phyloP scores from a whole-genome alignment of 1,284 basidiomycete species.

The Naganishia sp. region DNA sequence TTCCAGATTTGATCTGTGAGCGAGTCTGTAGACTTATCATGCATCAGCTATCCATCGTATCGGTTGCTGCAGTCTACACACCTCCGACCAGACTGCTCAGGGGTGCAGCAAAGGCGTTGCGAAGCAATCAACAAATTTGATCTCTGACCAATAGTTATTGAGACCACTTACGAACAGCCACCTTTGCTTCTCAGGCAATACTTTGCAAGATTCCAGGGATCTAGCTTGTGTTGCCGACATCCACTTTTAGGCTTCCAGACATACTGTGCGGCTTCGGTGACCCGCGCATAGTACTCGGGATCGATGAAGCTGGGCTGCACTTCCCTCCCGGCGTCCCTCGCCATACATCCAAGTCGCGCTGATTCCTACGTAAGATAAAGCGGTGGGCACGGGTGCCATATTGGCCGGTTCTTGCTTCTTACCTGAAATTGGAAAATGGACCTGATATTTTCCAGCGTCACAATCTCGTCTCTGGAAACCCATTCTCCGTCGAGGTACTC shows the following conservation, averaged over 20 bases:
- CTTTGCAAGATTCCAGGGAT: conserved; percentile 17
- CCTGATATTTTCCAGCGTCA: conserved; percentile 11
- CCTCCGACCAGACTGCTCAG: conserved; percentile 26
- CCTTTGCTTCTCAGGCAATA: conserved; percentile 22
- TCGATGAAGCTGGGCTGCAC: background rate
- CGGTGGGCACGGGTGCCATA: background rate
- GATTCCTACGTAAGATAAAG: background rate
- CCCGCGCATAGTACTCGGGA: conserved; percentile 6
- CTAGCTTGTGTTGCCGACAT: conserved; percentile 13
- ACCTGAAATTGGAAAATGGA: conserved; percentile 10
- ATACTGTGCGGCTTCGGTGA: conserved; percentile 20
- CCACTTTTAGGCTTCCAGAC: conserved; percentile 14
- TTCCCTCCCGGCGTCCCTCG: background rate
- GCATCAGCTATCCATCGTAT: background rate
- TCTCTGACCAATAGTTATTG: background rate
- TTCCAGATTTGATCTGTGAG: conserved; percentile 12
- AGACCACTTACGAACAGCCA: conserved; percentile 24
- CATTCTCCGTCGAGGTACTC: conserved; percentile 22
- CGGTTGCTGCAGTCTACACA: background rate
- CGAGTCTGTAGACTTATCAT: conserved; percentile 8
- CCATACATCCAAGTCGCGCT: conserved; percentile 10
- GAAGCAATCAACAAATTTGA: no score
- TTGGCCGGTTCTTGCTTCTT: background rate
- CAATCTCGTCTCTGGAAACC: background rate
- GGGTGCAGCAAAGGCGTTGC: background rate